Conservation (phyloP, 495 filamentous ascomycete species). For the Penicillium paradoxum region DNA sequence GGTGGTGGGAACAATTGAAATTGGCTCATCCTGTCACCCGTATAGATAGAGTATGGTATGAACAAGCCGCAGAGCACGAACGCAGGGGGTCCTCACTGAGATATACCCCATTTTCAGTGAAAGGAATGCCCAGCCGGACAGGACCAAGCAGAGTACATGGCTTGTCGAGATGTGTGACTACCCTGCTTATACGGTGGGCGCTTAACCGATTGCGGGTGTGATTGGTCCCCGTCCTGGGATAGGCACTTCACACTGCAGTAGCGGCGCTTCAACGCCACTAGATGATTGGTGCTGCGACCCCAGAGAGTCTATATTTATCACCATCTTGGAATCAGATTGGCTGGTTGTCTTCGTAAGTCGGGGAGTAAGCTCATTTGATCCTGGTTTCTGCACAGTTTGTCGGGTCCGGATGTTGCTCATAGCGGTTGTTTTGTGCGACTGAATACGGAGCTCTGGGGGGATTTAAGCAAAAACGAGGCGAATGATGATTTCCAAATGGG, state of each 20-base stretch:
- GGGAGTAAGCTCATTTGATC: slow-evolving; percentile 1
- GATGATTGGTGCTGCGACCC: slow-evolving; percentile 14
- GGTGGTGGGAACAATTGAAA: slow-evolving; percentile 55
- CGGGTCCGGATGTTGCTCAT: background rate
- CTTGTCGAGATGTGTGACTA: slow-evolving; percentile 16
- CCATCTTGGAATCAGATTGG: background rate
- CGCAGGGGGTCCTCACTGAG: slow-evolving; percentile 18
- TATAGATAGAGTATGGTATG: background rate
- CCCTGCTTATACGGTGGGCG: slow-evolving; percentile 24
- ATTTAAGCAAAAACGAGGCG: background rate
- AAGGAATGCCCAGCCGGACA: background rate
- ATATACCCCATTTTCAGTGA: slow-evolving; percentile 19
- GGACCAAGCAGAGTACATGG: slow-evolving; percentile 5
- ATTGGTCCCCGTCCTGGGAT: slow-evolving; percentile 20
- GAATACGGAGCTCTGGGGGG: background rate
- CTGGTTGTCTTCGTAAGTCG: background rate
- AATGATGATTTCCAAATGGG: background rate
- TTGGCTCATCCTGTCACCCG: slow-evolving; percentile 30
- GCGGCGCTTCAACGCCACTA: slow-evolving; percentile 10
- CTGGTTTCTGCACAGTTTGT: background rate
- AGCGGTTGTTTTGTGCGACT: background rate
- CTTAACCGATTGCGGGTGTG: slow-evolving; percentile 17
- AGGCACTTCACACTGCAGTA: slow-evolving; percentile 16
- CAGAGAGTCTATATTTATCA: slow-evolving; percentile 5
- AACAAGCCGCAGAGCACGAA: slow-evolving; percentile 4